Percentiles rank a stretch among this genome's conserved stretches.
Evolutionary conservation across 257 asterid genomes (phyloP).

Genomic region (Scutellaria galericulata): DNA sequence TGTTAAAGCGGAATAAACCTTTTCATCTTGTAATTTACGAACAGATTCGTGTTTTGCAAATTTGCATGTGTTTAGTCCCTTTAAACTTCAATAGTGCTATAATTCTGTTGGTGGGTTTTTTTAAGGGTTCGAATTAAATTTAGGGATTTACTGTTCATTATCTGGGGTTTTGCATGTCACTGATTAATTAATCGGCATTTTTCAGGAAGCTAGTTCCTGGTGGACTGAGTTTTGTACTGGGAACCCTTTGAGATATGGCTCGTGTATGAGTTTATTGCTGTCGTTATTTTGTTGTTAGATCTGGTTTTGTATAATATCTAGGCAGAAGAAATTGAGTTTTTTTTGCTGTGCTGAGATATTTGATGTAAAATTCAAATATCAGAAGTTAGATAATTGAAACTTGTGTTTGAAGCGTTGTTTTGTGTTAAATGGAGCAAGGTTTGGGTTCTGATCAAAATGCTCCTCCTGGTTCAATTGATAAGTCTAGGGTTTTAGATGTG

Average conservation of each 20-base stretch:
- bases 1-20: slow-evolving; percentile 12
- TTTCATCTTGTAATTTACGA: neutral
- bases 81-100: slow-evolving; percentile 1
- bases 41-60: slow-evolving; percentile 15
- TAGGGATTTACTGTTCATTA: slow-evolving; percentile 41
- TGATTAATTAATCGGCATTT: slow-evolving; percentile 25
- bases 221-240: slow-evolving; percentile 19
- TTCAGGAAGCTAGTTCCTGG: slow-evolving; percentile 35
- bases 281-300: slow-evolving; percentile 8
- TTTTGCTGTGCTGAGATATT: slow-evolving; percentile 4
- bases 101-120: slow-evolving; percentile 13
- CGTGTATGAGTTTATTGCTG: neutral
- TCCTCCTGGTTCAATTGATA: slow-evolving; percentile 60
- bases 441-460: slow-evolving; percentile 49
- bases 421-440: slow-evolving; percentile 70
- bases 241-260: slow-evolving; percentile 25
- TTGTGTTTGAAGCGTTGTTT: slow-evolving; percentile 27
- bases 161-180: slow-evolving; percentile 3
- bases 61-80: slow-evolving; percentile 1
- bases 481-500: slow-evolving; percentile 73
- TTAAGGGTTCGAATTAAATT: slow-evolving; percentile 28
- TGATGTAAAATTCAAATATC: neutral
- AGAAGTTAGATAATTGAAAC: neutral
- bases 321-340: neutral
- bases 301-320: slow-evolving; percentile 11